Evolutionary conservation across 306 rosid genomes (phyloP).

Genomic region (Ormosia emarginata): DNA sequence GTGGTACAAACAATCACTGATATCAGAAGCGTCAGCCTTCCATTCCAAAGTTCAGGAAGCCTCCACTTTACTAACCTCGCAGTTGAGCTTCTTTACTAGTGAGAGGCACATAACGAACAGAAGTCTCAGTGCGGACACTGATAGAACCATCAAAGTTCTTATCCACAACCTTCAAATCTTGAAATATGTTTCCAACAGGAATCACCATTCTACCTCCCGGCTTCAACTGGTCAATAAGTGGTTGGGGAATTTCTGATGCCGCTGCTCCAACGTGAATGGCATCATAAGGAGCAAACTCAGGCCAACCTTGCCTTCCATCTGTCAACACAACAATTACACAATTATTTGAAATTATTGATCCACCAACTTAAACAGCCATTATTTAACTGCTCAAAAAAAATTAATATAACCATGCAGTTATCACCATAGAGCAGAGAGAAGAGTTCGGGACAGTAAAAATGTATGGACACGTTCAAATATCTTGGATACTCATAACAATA

Average conservation of each 20-base stretch:
- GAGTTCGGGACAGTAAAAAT: neutral
- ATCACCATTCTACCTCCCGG: constrained; percentile 96
- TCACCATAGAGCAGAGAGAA: neutral
- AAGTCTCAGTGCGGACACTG: constrained; percentile 54
- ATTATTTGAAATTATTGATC: neutral
- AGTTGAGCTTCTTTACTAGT: constrained; percentile 85
- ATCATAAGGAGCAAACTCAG: constrained; percentile 78
- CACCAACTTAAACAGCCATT: neutral
- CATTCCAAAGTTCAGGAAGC: neutral
- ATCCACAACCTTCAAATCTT: constrained; percentile 86
- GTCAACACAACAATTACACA: constrained; percentile 12
- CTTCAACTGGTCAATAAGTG: constrained; percentile 84
- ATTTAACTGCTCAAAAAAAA: constrained; percentile 1
- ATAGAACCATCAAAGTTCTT: constrained; percentile 75
- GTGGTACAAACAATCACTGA: neutral
- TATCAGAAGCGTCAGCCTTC: neutral
- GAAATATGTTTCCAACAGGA: constrained; percentile 80
- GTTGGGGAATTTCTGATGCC: constrained; percentile 77
- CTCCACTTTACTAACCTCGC: constrained; percentile 34
- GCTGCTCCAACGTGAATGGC: constrained; percentile 99
- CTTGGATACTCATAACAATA: neutral
- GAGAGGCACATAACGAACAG: constrained; percentile 90
- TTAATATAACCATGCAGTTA: neutral
- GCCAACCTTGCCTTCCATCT: constrained; percentile 97
- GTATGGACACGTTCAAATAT: neutral